A percentile compares a stretch with the other conserved stretches of the same genome.
phyloP scores from a whole-genome alignment of 75 land plant species.

The Cunninghamia lanceolata region DNA sequence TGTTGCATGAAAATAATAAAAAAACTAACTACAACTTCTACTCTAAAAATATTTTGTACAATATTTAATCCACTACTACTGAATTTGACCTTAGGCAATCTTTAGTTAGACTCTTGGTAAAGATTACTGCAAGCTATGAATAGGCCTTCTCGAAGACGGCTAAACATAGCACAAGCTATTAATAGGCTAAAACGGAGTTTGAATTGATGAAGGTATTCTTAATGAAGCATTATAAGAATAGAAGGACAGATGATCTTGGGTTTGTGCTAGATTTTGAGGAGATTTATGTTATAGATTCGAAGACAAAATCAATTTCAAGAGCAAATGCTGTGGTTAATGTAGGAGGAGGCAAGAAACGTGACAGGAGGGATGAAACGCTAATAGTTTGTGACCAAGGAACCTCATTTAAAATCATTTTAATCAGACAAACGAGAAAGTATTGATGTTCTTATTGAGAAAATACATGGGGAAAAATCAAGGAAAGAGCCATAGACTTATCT shows the following conservation, averaged over 20 bases:
- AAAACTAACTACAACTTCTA: no score
- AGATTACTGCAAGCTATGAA: no score
- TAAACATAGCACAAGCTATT: no score
- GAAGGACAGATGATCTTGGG: conserved; percentile 57
- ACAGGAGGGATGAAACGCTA: conserved; percentile 68
- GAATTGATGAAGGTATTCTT: conserved; percentile 98
- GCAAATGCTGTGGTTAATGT: conserved; percentile 87
- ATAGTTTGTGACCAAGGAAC: conserved; percentile 81
- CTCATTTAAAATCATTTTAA: conserved; percentile 60
- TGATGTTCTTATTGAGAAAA: conserved; percentile 59
- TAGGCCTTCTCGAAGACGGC: no score
- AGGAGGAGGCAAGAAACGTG: conserved; percentile 73
- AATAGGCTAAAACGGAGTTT: no score
- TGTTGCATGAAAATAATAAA: no score
- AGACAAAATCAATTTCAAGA: conserved; percentile 78
- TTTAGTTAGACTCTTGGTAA: no score
- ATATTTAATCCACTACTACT: no score
- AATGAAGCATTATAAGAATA: conserved; percentile 83
- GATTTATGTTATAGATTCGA: conserved; percentile 90
- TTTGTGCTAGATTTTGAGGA: conserved; percentile 95
- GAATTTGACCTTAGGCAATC: no score
- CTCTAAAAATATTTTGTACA: no score
- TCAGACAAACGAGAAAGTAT: conserved; percentile 40
- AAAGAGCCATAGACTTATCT: conserved; percentile 78
- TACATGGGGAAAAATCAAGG: conserved; percentile 62